Conservation (phyloP, 257 asterid genomes). For the Coffea canephora region DNA sequence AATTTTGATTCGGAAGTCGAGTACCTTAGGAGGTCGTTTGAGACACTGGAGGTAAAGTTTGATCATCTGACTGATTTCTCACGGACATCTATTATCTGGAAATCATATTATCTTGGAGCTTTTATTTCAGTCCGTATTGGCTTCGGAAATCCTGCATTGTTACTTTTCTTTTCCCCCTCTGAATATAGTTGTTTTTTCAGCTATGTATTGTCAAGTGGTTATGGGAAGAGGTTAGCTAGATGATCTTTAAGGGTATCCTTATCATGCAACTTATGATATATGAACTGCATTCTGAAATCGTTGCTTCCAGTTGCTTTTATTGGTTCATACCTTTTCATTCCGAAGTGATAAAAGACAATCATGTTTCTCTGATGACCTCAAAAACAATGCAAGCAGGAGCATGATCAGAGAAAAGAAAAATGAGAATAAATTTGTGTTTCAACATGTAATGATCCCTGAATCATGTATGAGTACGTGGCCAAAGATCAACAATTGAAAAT, state of each 20-base stretch:
- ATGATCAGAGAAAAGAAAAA: neutral
- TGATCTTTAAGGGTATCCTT: neutral
- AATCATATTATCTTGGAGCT: too few species aligned
- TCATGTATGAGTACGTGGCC: too few species aligned
- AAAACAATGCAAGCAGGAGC: neutral
- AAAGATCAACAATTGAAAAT: neutral
- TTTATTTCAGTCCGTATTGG: too few species aligned
- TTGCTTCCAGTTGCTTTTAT: neutral
- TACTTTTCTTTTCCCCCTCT: too few species aligned
- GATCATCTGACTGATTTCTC: slow-evolving; percentile 12
- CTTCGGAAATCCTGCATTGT: too few species aligned
- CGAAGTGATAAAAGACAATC: neutral
- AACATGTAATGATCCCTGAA: neutral
- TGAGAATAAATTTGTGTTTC: neutral
- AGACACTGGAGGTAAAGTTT: slow-evolving; percentile 80
- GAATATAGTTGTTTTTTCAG: neutral
- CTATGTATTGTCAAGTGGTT: too few species aligned
- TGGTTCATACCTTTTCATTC: neutral
- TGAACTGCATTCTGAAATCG: neutral
- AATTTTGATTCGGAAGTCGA: slow-evolving; percentile 82
- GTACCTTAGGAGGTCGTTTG: slow-evolving; percentile 77
- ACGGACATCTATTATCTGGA: too few species aligned
- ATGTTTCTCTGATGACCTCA: neutral
- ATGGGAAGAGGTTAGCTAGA: neutral
- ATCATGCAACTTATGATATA: neutral